A percentile compares a stretch with the other conserved stretches of the same genome.
phyloP scores from a whole-genome alignment of 495 filamentous ascomycete species.

The Jackrogersella multiformis region DNA sequence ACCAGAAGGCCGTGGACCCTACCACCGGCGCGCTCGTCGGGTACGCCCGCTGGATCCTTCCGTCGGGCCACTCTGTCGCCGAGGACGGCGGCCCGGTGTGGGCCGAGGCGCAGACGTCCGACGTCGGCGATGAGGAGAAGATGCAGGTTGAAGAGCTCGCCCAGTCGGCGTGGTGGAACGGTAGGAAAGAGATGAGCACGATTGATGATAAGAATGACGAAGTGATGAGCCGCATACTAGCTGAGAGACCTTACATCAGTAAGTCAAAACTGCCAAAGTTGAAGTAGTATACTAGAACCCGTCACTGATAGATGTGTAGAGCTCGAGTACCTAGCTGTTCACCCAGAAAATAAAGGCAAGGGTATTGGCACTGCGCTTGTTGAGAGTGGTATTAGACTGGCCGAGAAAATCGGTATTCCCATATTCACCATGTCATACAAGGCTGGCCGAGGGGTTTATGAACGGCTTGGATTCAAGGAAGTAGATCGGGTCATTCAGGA shows the following conservation, averaged over 20 bases:
- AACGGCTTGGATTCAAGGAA: slow-evolving; percentile 42
- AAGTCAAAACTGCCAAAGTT: background rate
- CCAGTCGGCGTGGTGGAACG: slow-evolving; percentile 21
- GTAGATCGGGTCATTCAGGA: slow-evolving; percentile 45
- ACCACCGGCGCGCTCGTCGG: slow-evolving; percentile 41
- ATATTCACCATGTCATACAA: slow-evolving; percentile 45
- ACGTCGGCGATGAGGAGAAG: slow-evolving; percentile 9
- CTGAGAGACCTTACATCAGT: slow-evolving; percentile 38
- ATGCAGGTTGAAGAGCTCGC: background rate
- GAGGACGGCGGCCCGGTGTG: background rate
- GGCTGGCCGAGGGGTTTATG: slow-evolving; percentile 41
- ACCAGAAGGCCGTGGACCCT: slow-evolving; percentile 47
- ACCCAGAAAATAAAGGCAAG: slow-evolving; percentile 45
- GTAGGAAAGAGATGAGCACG: slow-evolving; percentile 21
- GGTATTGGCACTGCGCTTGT: slow-evolving; percentile 45
- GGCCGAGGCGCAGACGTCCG: slow-evolving; percentile 6
- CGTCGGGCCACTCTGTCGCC: slow-evolving; percentile 5
- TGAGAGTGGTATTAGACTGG: slow-evolving; percentile 41
- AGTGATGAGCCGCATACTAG: slow-evolving; percentile 29
- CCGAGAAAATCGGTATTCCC: slow-evolving; percentile 43
- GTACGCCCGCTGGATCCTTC: slow-evolving; percentile 46
- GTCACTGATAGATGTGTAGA: slow-evolving; percentile 9
- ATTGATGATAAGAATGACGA: slow-evolving; percentile 34
- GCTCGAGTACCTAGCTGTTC: slow-evolving; percentile 50
- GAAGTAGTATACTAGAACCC: background rate